Evolutionary conservation across 73 alveolate genomes (phyloP).

Genomic region (Paramecium octaurelia): DNA sequence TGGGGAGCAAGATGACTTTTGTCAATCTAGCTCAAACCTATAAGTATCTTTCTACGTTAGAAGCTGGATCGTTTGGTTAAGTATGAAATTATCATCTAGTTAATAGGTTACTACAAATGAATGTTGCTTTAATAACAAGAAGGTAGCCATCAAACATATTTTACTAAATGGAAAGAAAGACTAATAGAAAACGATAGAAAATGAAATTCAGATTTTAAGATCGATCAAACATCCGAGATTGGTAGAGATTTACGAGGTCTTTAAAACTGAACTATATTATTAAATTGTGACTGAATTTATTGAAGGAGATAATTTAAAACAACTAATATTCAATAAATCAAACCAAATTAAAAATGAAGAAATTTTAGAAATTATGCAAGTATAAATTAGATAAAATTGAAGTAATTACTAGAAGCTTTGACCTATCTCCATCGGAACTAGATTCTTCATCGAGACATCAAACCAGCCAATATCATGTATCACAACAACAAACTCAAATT

Average conservation of each 20-base stretch:
- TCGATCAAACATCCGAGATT: neutral
- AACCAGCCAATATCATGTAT: slow-evolving; percentile 73
- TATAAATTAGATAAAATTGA: slow-evolving; percentile 16
- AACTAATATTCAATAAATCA: neutral
- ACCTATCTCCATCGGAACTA: slow-evolving; percentile 70
- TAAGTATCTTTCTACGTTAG: neutral
- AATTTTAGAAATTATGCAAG: neutral
- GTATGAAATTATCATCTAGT: neutral
- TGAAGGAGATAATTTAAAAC: neutral
- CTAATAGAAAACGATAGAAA: neutral
- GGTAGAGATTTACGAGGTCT: neutral
- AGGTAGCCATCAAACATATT: slow-evolving; percentile 24
- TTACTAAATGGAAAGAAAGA: neutral
- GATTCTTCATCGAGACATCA: slow-evolving; percentile 72
- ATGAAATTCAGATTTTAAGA: neutral
- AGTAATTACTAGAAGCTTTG: slow-evolving; percentile 74
- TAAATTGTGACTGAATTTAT: slow-evolving; percentile 7
- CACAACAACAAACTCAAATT: slow-evolving; percentile 74
- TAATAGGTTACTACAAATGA: neutral
- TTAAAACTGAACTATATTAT: neutral
- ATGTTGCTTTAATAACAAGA: neutral
- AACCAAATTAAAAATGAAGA: neutral
- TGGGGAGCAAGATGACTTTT: neutral
- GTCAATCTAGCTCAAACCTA: neutral
- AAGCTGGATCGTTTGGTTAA: slow-evolving; percentile 6